Evolutionary conservation across 139 green algal genomes (phyloP), one percentile per base, ranked within the genome.

Genomic region (Gonium pectorale): DNA sequence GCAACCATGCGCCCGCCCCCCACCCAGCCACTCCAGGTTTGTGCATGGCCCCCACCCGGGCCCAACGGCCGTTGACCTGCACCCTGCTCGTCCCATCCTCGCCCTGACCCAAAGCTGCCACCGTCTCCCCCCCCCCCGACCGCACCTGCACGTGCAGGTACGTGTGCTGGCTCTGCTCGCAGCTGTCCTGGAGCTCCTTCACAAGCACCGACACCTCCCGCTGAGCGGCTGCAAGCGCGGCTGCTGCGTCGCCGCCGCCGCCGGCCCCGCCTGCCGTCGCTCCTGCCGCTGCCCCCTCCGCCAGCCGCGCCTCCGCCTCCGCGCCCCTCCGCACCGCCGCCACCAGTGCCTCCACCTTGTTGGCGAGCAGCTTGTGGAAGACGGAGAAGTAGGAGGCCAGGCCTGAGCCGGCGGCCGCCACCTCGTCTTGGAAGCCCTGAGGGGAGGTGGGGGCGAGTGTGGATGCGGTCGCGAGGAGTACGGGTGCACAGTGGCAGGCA

Each of bases 331-430:
- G 69, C 51, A 81, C 33, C n/a, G 49, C 69, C 8, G 46, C 66
- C 24, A 74, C 31, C 43, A 81, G 51, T 41, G 49, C 75, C 60
- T n/a, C 29, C 19, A 84, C 29, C 62, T 75, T 74, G 78, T 84
- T 88, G 44, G 79, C 87, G 75, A 96, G 79, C 29, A 95, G 88
- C 46, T 92, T 85, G 74, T 96, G 93, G 82, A 95, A 97, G 0
- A 97, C 93, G 52, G 89, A 91, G 87, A 97, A 97, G 88, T 96
- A 95, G 56, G 75, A 89, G 5, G 92, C 90, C 37, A 98, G 89
- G 63, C 67, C 89, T 68, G 73, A 86, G 26, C 93, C 95, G 4
- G 94, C 89, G 1, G 62, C 67, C 0, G 90, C 79, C 17, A 93
- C 87, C 81, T 95, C 92, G 46, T 91, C 77, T 56, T 95, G 91